Evolutionary conservation across 208 protist species (phyloP).

Genomic region (Trypanosoma melophagium): DNA sequence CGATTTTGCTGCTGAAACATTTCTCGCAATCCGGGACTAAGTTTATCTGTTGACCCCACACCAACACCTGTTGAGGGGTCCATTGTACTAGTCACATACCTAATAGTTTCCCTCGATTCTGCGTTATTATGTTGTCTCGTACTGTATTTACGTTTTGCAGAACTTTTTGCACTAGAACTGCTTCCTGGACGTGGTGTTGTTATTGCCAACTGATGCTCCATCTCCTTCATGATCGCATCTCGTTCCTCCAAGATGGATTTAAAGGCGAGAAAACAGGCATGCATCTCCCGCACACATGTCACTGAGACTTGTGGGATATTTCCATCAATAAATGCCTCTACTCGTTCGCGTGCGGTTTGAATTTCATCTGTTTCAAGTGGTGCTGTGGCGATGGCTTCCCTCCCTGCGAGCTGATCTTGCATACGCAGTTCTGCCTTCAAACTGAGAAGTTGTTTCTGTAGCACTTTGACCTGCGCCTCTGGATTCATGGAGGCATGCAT

Average conservation of each 20-base stretch:
- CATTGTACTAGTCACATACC: constrained; percentile 31
- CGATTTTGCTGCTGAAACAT: constrained; percentile 20
- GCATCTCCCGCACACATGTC: constrained; percentile 75
- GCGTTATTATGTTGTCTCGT: constrained; percentile 4
- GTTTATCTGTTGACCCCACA: constrained; percentile 33
- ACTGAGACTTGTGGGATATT: constrained; percentile 62
- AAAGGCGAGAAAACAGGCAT: constrained; percentile 80
- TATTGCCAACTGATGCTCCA: constrained; percentile 27
- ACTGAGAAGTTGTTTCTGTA: constrained; percentile 79
- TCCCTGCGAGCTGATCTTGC: constrained; percentile 80
- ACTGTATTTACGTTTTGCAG: background rate
- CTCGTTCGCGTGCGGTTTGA: constrained; percentile 47
- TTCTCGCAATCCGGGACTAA: constrained; percentile 16
- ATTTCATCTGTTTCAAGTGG: constrained; percentile 69
- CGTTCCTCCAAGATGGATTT: constrained; percentile 40
- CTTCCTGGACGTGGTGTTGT: constrained; percentile 9
- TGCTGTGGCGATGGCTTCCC: constrained; percentile 17
- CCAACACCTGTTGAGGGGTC: constrained; percentile 39
- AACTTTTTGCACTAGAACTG: background rate
- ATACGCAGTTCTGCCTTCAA: constrained; percentile 90
- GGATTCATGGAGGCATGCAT: constrained; percentile 73
- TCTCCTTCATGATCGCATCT: constrained; percentile 32
- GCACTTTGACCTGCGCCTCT: constrained; percentile 58
- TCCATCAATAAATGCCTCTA: constrained; percentile 71
- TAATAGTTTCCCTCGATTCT: constrained; percentile 7